phyloP scores from a whole-genome alignment of 169 alveolate species.

The Plasmodium vivax region DNA sequence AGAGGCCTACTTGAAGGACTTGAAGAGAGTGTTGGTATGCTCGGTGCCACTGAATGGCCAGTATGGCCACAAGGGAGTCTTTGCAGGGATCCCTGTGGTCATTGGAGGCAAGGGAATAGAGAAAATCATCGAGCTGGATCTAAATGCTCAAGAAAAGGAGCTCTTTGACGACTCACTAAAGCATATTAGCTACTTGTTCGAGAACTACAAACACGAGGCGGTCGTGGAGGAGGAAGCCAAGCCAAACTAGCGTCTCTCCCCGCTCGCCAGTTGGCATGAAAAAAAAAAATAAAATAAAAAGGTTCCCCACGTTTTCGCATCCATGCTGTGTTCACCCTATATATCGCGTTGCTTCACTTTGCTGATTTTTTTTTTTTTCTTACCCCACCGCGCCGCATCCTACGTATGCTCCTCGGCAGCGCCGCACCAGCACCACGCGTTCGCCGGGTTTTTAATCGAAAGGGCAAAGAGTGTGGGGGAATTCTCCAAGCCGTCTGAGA shows the following conservation, averaged over 20 bases:
- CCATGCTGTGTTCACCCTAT: background rate
- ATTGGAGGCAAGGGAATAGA: constrained; percentile 85
- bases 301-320: background rate
- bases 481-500: background rate
- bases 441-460: background rate
- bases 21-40: constrained; percentile 83
- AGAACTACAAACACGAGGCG: constrained; percentile 69
- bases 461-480: background rate
- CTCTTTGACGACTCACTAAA: constrained; percentile 77
- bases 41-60: constrained; percentile 82
- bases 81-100: constrained; percentile 84
- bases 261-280: background rate
- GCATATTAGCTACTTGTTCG: constrained; percentile 65
- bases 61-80: constrained; percentile 83
- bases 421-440: background rate
- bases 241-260: constrained; percentile 6
- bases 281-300: too few relatives aligned
- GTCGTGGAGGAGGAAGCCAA: constrained; percentile 48
- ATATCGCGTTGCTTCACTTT: background rate
- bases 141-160: constrained; percentile 78
- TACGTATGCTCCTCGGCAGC: background rate
- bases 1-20: constrained; percentile 82
- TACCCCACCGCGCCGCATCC: background rate
- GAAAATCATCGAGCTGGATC: constrained; percentile 78
- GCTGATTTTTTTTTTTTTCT: background rate